Evolutionary conservation across 192 early-diverging fungal species (phyloP), one percentile per base, ranked within the genome.

Genomic region (Gaertneriomyces semiglobifer): DNA sequence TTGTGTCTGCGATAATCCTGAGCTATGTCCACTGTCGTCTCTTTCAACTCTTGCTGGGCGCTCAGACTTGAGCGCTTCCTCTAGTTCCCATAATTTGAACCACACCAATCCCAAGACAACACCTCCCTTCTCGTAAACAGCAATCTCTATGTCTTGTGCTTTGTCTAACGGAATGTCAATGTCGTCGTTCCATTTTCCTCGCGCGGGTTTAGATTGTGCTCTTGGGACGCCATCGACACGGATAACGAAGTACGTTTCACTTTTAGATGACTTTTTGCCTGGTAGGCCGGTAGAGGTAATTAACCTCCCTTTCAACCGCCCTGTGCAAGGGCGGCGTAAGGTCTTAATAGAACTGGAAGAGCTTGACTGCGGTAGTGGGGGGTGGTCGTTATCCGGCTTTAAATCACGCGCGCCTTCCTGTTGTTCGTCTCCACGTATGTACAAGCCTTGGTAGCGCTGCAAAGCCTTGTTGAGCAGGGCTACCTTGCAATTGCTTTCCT

Each of bases 31-130:
- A 40, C 65, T 68, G 7, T 54, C 52, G 45, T 66, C 58, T 45
- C 70, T 39, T 20, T 46, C 44, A 7, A 60, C 44, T 41, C 45
- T 38, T 40, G 33, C 25, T 14, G 60, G 9, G 6, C 43, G 58
- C 7, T 16, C 43, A 38, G 38, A 43, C 7, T 41, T 25, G 12
- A 94, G 68, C 44, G 89, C 93, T 68, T 96, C 92, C 48, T 90
- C 90, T 55, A 99, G 86, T 67, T 99, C 96, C 1, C 88, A 89
- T 42, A 98, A 83, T 64, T 93, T 93, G 58, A 98, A 84, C 97
- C 97, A 99, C 66, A 91, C 72, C 61, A 96, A 74, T 6, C 91
- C 92, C 68, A 96, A 79, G 44, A 95, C 88, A 11, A 77, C 70
- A 33, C 86, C 53, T 73, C 79, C 78, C 76, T 92, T 71, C 72